Base-by-base conservation (phyloP, 2,329 filamentous ascomycete species). In the Zasmidium angulare region DNA sequence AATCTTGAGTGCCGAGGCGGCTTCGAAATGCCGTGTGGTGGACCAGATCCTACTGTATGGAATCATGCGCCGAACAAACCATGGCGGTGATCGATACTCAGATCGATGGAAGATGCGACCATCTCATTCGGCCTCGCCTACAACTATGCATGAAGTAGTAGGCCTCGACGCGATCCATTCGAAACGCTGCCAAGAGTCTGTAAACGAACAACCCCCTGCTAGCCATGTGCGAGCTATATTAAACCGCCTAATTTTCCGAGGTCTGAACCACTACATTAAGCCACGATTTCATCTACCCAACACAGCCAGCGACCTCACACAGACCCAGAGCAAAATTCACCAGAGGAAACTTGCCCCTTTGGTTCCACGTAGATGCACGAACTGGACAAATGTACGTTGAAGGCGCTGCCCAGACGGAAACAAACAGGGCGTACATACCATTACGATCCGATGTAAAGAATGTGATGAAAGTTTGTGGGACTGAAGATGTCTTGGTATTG, bases 201-300 rank as follows among this genome's bases (percentile, higher is more conserved):
- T 7, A 17, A 43, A 43, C 36, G 36, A 43, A 43, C 36, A 19
- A 17, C 6, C 36, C 36, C 36, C 36, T 43, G 36, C 36, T 43
- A 43, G 36, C 36, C 36, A 43, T 43, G 36, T 19, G 36, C 36
- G 46, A 49, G 46, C 46, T 50, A 24, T 23, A 50, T 50, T 50
- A 24, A 24, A 50, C 48, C 24, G 48, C 48, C 48, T 50, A 50
- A 24, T 50, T 50, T 21, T 50, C 21, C 48, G 48, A 50, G 36
- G 36, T 43, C 19, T 50, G 48, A 24, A 23, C 48, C 48, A 50
- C 48, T 50, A 50, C 24, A 23, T 23, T 21, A 23, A 50, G 48
- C 48, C 48, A 24, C 48, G 19, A 11, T 46, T 47, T 46, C 31
- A 26, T 55, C 52, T 55, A 55, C 24, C 46, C 46, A 29, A 40